phyloP scores from a whole-genome alignment of 2,329 filamentous ascomycete species.

The Pseudogymnoascus sp. region DNA sequence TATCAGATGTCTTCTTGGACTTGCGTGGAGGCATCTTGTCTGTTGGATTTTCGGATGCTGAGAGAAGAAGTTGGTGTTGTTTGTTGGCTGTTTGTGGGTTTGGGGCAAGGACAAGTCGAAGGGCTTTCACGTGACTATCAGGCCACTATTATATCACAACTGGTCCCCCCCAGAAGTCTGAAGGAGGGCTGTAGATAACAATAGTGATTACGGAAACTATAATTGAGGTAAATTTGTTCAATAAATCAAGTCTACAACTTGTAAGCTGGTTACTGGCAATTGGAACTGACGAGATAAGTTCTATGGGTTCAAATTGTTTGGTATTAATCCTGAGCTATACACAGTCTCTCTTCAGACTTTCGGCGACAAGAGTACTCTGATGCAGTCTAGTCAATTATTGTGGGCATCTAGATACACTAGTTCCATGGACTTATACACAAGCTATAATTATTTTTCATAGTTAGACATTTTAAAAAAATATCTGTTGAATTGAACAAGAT shows the following conservation, averaged over 20 bases:
- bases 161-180: background rate
- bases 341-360: background rate
- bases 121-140: background rate
- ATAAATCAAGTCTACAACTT: background rate
- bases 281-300: background rate
- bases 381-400: background rate
- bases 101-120: background rate
- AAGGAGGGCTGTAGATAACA: background rate
- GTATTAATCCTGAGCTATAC: background rate
- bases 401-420: background rate
- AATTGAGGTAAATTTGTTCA: background rate
- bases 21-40: constrained; percentile 34
- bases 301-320: background rate
- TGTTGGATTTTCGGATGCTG: background rate
- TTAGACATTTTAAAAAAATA: background rate
- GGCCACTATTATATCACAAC: background rate
- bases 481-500: background rate
- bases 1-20: constrained; percentile 80
- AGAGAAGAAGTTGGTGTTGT: background rate
- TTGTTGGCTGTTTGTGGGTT: background rate
- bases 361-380: background rate
- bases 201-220: background rate
- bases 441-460: background rate
- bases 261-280: background rate
- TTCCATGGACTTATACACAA: background rate